These are phyloP conservation scores for Arctostaphylos glauca DNA, from an alignment of 148 eudicot species.

Conservation along the genomic window DNA sequence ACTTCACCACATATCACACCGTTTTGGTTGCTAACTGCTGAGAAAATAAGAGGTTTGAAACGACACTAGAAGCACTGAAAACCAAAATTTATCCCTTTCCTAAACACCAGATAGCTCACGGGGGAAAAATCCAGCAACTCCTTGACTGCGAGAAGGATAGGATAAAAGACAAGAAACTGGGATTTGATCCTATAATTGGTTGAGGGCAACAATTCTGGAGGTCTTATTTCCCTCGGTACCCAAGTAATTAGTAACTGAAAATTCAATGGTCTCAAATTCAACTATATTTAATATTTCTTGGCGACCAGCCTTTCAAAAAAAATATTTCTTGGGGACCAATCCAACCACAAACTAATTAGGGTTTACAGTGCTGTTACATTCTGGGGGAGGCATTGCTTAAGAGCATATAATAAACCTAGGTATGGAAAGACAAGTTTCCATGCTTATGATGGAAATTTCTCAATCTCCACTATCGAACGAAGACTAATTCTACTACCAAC, in stretches of 20 bases:
- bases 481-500: not conserved
- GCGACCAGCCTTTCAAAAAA: too few species aligned
- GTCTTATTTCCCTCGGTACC: not conserved
- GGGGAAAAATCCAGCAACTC: not conserved
- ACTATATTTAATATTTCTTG: not conserved
- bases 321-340: not conserved
- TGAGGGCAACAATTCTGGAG: not conserved
- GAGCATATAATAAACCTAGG: not conserved
- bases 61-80: not conserved
- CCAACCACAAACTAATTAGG: not conserved
- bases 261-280: not conserved
- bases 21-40: not conserved
- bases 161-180: not conserved
- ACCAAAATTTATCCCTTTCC: not conserved
- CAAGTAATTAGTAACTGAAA: slow-evolving; percentile 1
- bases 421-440: not conserved
- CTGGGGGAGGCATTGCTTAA: not conserved
- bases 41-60: not conserved
- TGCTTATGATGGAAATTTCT: not conserved
- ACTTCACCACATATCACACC: not conserved
- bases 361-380: not conserved
- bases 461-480: not conserved
- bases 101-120: not conserved
- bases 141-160: not conserved
- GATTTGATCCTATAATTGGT: not conserved